These are phyloP conservation scores for Neonectria coccinea DNA, from an alignment of 2,329 filamentous ascomycete species.

Conservation along the genomic window DNA sequence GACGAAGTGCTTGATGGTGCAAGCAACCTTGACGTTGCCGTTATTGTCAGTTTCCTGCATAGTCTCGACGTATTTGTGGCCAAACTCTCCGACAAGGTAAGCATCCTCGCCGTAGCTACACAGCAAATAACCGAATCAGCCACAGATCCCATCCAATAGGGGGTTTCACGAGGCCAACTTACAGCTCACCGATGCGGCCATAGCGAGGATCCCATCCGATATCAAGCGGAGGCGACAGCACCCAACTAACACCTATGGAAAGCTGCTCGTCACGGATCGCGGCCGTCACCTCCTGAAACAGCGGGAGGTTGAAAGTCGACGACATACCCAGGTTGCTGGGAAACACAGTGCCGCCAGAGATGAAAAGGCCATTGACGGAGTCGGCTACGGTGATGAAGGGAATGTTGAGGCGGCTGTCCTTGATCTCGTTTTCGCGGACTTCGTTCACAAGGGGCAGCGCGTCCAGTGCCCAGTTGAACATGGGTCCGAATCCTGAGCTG, in stretches of 20 bases:
- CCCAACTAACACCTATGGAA: conserved; percentile 49
- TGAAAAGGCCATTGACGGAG: conserved; percentile 47
- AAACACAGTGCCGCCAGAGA: conserved; percentile 49
- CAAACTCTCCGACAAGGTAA: conserved; percentile 49
- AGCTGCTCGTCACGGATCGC: conserved; percentile 49
- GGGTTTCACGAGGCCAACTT: background rate
- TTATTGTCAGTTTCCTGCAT: conserved; percentile 51
- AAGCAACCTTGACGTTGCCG: conserved; percentile 50
- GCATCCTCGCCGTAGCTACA: conserved; percentile 49
- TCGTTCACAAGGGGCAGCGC: conserved; percentile 44
- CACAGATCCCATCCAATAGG: background rate
- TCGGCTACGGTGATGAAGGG: conserved; percentile 36
- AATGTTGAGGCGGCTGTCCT: conserved; percentile 31
- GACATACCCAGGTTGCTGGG: conserved; percentile 48
- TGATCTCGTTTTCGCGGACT: conserved; percentile 35
- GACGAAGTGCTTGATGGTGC: conserved; percentile 53
- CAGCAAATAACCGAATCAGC: conserved; percentile 38
- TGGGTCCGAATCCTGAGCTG: conserved; percentile 42
- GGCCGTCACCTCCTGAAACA: conserved; percentile 44
- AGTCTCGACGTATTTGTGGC: conserved; percentile 48
- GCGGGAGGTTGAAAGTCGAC: conserved; percentile 47
- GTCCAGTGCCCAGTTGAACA: conserved; percentile 46
- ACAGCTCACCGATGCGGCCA: conserved; percentile 38
- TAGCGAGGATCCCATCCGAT: conserved; percentile 49
- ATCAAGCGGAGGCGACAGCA: conserved; percentile 50